Evolutionary conservation across 805 yeast species (phyloP), one percentile per base, ranked within the genome.

Genomic region (Henningerozyma blattae): DNA sequence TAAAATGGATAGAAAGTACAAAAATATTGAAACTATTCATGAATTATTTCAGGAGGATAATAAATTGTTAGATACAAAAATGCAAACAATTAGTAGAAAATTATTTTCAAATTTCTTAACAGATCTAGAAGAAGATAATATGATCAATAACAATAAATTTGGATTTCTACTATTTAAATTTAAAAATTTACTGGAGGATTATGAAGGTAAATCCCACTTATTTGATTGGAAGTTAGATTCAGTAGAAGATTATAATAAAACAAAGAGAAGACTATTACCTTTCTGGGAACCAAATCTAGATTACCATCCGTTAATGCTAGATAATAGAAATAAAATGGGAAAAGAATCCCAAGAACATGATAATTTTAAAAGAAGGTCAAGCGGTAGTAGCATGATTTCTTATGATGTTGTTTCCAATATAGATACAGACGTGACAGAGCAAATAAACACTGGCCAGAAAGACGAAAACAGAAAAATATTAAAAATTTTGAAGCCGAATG

Each of bases 381-480:
- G 18, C 14, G 12, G 12, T 28, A 27, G 18, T 24, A 33, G 35
- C 13, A 19, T 52, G 27, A 41, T 52, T 32, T 58, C 62, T 2
- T 68, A 63, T 44, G 77, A 70, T 36, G 32, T 71, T n/a, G 47
- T 72, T 15, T 68, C 68, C 10, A 65, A 58, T n/a, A 48, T 58
- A 18, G 66, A 61, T 29, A 34, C 26, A 28, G 46, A 25, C 26
- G 56, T 51, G 1, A 50, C 54, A n/a, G n/a, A n/a, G n/a, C n/a
- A n/a, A n/a, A n/a, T n/a, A n/a, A n/a, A n/a, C n/a, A 47, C 54
- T 22, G 65, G 58, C 10, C 32, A 49, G 4, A 27, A 30, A 14
- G 93, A 83, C 50, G 74, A 73, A 45, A 82, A 84, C 50, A 59
- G 94, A 35, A 79, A 77, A 46, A 78, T 85, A 1, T 57, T 84